phyloP scores from a whole-genome alignment of 345 rosid species.

The Moringa oleifera region DNA sequence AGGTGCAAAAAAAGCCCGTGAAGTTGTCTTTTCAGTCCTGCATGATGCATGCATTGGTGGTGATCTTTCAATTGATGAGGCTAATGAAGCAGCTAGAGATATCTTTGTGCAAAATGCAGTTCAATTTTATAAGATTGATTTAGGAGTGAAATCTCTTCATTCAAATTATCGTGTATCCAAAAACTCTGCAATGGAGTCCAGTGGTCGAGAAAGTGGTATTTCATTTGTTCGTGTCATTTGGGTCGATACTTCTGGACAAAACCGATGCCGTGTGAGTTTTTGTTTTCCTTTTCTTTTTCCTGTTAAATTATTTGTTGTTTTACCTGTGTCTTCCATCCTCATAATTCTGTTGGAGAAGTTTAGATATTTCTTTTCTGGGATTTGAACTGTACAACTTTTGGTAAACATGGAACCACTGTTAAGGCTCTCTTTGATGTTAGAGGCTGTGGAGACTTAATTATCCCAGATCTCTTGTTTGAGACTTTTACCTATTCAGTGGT shows the following conservation, averaged over 20 bases:
- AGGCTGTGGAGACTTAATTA: background rate
- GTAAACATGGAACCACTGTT: background rate
- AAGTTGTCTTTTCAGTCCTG: slow-evolving; percentile 62
- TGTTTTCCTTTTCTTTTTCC: background rate
- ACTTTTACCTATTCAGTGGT: too few relatives aligned
- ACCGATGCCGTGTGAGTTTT: slow-evolving; percentile 83
- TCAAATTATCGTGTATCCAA: slow-evolving; percentile 22
- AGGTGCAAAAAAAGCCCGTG: slow-evolving; percentile 90
- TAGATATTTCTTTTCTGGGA: too few relatives aligned
- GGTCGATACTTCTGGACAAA: slow-evolving; percentile 95
- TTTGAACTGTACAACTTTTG: background rate
- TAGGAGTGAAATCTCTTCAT: slow-evolving; percentile 14
- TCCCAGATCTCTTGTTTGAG: background rate
- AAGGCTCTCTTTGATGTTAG: background rate
- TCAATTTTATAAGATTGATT: slow-evolving; percentile 61
- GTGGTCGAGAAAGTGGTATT: slow-evolving; percentile 23
- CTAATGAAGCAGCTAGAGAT: slow-evolving; percentile 75
- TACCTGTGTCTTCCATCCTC: background rate
- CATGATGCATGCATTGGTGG: slow-evolving; percentile 61
- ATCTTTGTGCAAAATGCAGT: slow-evolving; percentile 63
- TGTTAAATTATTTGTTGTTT: background rate
- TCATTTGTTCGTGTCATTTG: slow-evolving; percentile 74
- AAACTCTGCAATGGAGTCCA: slow-evolving; percentile 21
- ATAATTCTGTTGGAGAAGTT: background rate
- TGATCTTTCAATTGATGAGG: slow-evolving; percentile 74